Percentiles rank a stretch among this genome's conserved stretches.
phyloP scores from a whole-genome alignment of 1,284 basidiomycete genomes.

The Trichosporon sp. region DNA sequence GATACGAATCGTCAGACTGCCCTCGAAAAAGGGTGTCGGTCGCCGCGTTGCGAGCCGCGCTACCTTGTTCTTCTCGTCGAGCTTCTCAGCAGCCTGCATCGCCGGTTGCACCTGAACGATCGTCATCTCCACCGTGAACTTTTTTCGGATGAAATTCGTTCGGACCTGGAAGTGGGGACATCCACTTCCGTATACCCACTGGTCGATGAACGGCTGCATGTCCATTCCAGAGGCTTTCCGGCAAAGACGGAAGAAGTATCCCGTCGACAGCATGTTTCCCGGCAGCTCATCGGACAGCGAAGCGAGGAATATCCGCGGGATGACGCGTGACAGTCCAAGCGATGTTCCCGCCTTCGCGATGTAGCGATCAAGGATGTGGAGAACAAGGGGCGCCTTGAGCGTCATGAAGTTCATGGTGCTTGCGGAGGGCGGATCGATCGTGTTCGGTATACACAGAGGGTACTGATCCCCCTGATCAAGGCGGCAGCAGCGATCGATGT shows the following conservation, averaged over 20 bases:
- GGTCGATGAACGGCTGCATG: conserved; percentile 85
- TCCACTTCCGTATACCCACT: conserved; percentile 98
- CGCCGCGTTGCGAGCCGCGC: conserved; percentile 66
- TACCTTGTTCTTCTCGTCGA: conserved; percentile 33
- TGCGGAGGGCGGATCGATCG: conserved; percentile 76
- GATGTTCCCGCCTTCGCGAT: conserved; percentile 94
- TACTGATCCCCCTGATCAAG: conserved; percentile 87
- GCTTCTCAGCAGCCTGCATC: conserved; percentile 38
- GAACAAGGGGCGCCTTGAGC: conserved; percentile 89
- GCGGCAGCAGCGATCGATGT: conserved; percentile 89
- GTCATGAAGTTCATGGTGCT: conserved; percentile 83
- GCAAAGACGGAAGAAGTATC: conserved; percentile 86
- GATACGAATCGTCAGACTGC: conserved; percentile 94
- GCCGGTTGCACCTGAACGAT: conserved; percentile 88
- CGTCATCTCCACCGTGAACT: conserved; percentile 94
- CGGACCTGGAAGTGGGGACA: conserved; percentile 88
- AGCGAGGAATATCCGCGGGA: conserved; percentile 92
- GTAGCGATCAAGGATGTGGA: conserved; percentile 92
- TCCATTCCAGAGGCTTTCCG: conserved; percentile 92
- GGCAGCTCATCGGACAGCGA: conserved; percentile 89
- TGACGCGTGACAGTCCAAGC: conserved; percentile 87
- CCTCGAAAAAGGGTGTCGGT: conserved; percentile 85
- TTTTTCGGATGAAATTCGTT: conserved; percentile 94
- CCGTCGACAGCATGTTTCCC: conserved; percentile 84
- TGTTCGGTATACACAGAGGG: conserved; percentile 88